Conservation (phyloP, 805 yeast species). For the Hanseniaspora taiwanica region DNA sequence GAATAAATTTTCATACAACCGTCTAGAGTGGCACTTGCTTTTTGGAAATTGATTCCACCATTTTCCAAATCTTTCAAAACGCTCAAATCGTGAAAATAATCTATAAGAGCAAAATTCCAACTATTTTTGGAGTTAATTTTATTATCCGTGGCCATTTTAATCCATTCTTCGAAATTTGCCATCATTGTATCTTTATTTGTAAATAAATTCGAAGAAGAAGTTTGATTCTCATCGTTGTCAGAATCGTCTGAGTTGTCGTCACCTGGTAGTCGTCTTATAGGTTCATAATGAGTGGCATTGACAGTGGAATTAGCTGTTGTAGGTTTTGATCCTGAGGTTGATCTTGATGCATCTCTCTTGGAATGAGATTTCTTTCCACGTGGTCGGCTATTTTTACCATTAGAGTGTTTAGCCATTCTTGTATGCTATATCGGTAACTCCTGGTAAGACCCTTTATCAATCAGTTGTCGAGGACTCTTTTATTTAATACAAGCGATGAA, state of each 20-base stretch:
- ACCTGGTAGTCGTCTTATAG: not conserved
- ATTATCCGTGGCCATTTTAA: constrained; percentile 69
- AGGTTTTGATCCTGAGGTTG: not conserved
- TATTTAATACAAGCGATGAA: no score
- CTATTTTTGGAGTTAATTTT: constrained; percentile 75
- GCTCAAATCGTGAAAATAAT: constrained; percentile 76
- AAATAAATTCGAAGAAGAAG: not conserved
- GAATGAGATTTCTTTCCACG: no score
- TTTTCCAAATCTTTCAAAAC: constrained; percentile 62
- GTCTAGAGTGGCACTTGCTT: constrained; percentile 82
- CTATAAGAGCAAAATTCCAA: constrained; percentile 86
- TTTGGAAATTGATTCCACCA: constrained; percentile 64
- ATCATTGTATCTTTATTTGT: constrained; percentile 28
- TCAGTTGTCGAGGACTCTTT: no score
- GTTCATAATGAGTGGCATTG: no score
- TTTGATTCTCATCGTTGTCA: not conserved
- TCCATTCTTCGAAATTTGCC: constrained; percentile 66
- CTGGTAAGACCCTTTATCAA: not conserved
- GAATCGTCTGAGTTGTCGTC: not conserved
- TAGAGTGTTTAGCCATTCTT: no score
- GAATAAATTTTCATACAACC: constrained; percentile 91
- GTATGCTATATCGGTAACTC: no score
- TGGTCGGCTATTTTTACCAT: no score
- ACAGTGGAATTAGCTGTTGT: no score
- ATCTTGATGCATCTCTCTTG: not conserved